Conservation (phyloP, 1,284 basidiomycete genomes). For the Cryptococcus hybrid region DNA sequence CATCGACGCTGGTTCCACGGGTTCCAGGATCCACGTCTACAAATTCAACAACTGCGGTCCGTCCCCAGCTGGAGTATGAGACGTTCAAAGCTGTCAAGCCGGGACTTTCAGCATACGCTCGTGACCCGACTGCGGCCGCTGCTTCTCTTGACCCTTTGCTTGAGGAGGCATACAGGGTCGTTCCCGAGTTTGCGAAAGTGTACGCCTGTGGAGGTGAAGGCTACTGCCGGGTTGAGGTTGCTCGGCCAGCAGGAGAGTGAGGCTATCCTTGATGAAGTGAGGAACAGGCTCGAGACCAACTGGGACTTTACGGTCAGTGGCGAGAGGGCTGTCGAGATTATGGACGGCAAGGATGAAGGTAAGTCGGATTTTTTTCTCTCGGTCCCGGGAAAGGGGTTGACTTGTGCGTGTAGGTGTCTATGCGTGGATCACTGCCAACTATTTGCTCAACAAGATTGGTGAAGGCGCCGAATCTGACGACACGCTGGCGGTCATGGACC, state of each 20-base stretch:
- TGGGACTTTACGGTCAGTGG: slow-evolving; percentile 73
- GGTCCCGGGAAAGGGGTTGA: no score
- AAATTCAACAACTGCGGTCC: slow-evolving; percentile 90
- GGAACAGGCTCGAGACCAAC: slow-evolving; percentile 59
- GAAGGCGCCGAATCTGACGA: slow-evolving; percentile 54
- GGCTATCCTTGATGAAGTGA: slow-evolving; percentile 77
- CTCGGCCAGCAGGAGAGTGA: slow-evolving; percentile 65
- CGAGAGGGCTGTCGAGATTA: slow-evolving; percentile 69
- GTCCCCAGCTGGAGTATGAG: slow-evolving; percentile 86
- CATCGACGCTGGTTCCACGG: slow-evolving; percentile 97
- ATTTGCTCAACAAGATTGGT: slow-evolving; percentile 73
- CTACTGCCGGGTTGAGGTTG: slow-evolving; percentile 86
- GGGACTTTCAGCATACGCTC: slow-evolving; percentile 70
- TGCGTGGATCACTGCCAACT: slow-evolving; percentile 98
- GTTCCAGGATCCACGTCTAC: slow-evolving; percentile 96
- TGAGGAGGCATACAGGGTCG: slow-evolving; percentile 72
- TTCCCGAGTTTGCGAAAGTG: slow-evolving; percentile 72
- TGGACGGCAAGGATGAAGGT: slow-evolving; percentile 97
- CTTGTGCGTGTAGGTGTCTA: slow-evolving; percentile 58
- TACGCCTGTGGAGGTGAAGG: slow-evolving; percentile 89
- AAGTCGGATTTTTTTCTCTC: slow-evolving; percentile 2
- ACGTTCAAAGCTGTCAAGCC: slow-evolving; percentile 82
- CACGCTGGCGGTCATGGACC: slow-evolving; percentile 91
- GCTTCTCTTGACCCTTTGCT: slow-evolving; percentile 76
- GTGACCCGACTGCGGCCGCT: slow-evolving; percentile 67